Evolutionary conservation across 495 filamentous ascomycete genomes (phyloP).

Genomic region (Penicillium steckii): DNA sequence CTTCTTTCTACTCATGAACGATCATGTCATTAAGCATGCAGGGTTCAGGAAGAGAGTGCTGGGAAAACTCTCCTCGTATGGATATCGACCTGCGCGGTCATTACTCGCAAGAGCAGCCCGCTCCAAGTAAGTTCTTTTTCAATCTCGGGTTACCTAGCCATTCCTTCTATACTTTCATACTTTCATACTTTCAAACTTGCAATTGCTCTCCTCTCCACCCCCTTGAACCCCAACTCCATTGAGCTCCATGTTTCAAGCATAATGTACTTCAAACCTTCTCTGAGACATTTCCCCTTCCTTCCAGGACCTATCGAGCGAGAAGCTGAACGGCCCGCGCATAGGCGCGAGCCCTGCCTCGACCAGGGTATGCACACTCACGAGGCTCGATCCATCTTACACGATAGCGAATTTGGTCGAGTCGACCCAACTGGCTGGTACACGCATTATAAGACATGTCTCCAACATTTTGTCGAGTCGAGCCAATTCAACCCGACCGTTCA

Average conservation of each 20-base stretch:
- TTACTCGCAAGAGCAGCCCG: constrained; percentile 27
- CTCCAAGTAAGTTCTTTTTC: constrained; percentile 31
- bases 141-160: not conserved
- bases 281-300: constrained; percentile 22
- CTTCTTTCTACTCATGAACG: constrained; percentile 8
- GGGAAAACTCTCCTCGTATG: constrained; percentile 36
- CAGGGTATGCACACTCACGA: constrained; percentile 14
- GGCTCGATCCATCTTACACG: constrained; percentile 11
- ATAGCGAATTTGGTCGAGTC: constrained; percentile 39
- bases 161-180: too few species aligned
- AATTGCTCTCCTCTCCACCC: not conserved
- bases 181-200: too few species aligned
- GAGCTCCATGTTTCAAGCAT: too few species aligned
- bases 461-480: constrained; percentile 82
- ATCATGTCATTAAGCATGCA: constrained; percentile 38
- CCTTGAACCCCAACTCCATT: not conserved
- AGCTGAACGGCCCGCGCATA: constrained; percentile 28
- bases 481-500: constrained; percentile 79
- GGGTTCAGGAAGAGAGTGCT: constrained; percentile 37
- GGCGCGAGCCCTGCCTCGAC: constrained; percentile 16
- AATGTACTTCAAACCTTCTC: constrained; percentile 9
- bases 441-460: constrained; percentile 79
- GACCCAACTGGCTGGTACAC: constrained; percentile 91
- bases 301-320: constrained; percentile 24
- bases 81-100: constrained; percentile 34